Base-by-base conservation (phyloP, 352 stramenopile species). In the Phytophthora pisi region DNA sequence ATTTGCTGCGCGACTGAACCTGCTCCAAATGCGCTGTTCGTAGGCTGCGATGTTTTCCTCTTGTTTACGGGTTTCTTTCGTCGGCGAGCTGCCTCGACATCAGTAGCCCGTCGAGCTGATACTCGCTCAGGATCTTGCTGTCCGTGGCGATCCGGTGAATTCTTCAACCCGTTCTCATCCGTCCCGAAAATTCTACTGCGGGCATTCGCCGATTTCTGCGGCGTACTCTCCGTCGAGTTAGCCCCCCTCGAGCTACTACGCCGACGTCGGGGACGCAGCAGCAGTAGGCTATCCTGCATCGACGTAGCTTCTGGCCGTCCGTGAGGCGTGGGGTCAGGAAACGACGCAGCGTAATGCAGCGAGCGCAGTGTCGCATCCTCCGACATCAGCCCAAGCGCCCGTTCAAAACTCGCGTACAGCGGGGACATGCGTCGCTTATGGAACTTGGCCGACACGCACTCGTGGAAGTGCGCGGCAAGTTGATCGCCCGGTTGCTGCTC, bases 301-400 rank as follows among this genome's bases (percentile, higher is more conserved):
- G 78, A 79, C 18, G 66, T 58, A 67, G 70, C 65, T 28, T 43
- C 60, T 7, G 57, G 68, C 57, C 58, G 60, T 67, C 40, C 49
- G 28, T 70, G 50, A 4, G 86, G 82, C 16, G 60, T 82, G 0
- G 70, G 72, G 16, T 92, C 84, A 0, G 79, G 74, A 43, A 87
- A 92, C 28, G 86, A 84, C 3, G 84, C 77, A 10, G 86, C 86
- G 38, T 93, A 96, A 23, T 96, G 88, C 42, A 93, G 51, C 9
- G 81, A 82, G 18, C 86, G 76, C 18, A 92, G 57, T 1, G 82
- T 82, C 18, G 58, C 30, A 50, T 96, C 86, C 51, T 92, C 82
- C 0, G 86, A 92, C 40, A 96, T 72, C 8, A 91, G 16, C 10
- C 68, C 72, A 10, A 92, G 66, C 55, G 91, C 79, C 10, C 83